phyloP scores from a whole-genome alignment of 805 yeast species.

The Hanseniaspora singularis region DNA sequence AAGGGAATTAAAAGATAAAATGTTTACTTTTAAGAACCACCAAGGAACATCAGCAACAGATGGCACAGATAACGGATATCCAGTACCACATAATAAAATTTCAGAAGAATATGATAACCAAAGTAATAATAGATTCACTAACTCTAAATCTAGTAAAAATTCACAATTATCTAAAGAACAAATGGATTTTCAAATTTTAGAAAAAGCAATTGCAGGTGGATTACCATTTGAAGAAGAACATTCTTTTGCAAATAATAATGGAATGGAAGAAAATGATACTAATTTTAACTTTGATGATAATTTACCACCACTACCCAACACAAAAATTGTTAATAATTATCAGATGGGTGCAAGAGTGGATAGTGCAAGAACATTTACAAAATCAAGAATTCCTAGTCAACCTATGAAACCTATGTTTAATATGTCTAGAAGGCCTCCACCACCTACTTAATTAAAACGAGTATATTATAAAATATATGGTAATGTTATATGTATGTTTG shows the following conservation, averaged over 20 bases:
- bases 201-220: slow-evolving; percentile 27
- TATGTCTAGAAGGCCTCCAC: slow-evolving; percentile 17
- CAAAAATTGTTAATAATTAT: slow-evolving; percentile 1
- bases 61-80: neutral
- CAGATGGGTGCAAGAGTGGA: slow-evolving; percentile 13
- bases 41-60: slow-evolving; percentile 14
- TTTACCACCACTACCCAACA: slow-evolving; percentile 11
- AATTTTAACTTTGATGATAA: slow-evolving; percentile 6
- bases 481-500: neutral
- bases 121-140: neutral
- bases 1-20: slow-evolving; percentile 27
- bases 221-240: slow-evolving; percentile 15
- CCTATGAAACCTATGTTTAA: slow-evolving; percentile 16
- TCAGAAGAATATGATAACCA: neutral
- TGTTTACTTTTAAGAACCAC: slow-evolving; percentile 28
- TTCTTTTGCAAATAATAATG: neutral
- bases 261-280: neutral
- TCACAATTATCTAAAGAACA: slow-evolving; percentile 13
- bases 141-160: slow-evolving; percentile 11
- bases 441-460: slow-evolving; percentile 15
- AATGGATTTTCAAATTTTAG: slow-evolving; percentile 29
- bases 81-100: slow-evolving; percentile 1
- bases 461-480: too few relatives aligned
- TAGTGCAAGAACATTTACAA: slow-evolving; percentile 7
- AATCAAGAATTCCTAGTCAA: slow-evolving; percentile 16